phyloP scores from a whole-genome alignment of 768 basidiomycete species.

The Kwoniella bestiolae region DNA sequence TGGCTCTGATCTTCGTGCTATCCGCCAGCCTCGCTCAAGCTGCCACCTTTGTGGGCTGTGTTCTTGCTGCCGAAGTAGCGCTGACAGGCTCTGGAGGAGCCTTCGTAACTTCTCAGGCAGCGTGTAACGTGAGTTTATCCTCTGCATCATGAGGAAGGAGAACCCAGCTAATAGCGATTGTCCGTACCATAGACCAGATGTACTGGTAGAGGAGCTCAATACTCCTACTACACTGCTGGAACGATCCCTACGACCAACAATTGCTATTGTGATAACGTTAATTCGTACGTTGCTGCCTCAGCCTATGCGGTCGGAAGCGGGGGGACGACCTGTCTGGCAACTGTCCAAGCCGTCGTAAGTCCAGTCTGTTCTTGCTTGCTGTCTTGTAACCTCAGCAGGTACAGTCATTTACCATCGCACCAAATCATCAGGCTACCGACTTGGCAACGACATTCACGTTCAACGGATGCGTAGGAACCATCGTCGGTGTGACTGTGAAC shows the following conservation, averaged over 20 bases:
- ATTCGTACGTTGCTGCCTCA: constrained; percentile 9
- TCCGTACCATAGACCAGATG: constrained; percentile 7
- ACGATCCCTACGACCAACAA: not conserved
- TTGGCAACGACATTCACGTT: constrained; percentile 7
- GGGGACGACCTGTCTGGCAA: not conserved
- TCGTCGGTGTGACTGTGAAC: constrained; percentile 9
- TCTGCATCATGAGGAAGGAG: no score
- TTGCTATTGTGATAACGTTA: constrained; percentile 12
- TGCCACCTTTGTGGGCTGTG: constrained; percentile 11
- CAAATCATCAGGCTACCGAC: constrained; percentile 7
- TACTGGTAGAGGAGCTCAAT: not conserved
- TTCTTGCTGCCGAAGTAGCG: not conserved
- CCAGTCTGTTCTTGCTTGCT: not conserved
- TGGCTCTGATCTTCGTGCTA: not conserved
- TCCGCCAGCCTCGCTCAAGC: constrained; percentile 1
- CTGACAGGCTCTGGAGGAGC: not conserved
- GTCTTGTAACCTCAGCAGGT: no score
- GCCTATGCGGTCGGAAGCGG: constrained; percentile 7
- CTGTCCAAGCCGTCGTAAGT: constrained; percentile 16
- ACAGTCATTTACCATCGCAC: no score
- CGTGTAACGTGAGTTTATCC: constrained; percentile 6
- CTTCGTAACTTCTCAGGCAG: not conserved
- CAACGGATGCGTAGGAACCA: constrained; percentile 1
- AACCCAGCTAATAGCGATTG: no score
- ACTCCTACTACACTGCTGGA: constrained; percentile 5